A percentile compares a stretch with the other conserved stretches of the same genome.
Evolutionary conservation across 2,329 filamentous ascomycete genomes (phyloP).

Genomic region (Fusarium euwallaceae): DNA sequence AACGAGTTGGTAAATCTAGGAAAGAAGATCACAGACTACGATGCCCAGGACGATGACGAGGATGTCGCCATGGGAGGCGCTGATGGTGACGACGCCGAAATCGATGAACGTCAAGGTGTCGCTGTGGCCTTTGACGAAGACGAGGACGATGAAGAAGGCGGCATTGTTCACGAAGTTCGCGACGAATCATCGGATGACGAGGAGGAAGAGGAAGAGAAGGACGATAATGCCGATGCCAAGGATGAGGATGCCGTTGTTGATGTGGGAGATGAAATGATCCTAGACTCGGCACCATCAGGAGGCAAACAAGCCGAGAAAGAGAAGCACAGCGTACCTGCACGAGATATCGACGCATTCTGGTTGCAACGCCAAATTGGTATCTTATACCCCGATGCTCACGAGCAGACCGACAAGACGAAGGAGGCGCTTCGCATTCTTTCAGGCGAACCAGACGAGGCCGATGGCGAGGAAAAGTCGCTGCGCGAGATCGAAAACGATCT

Average conservation of each 20-base stretch:
- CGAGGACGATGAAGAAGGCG: slow-evolving; percentile 85
- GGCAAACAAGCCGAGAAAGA: slow-evolving; percentile 63
- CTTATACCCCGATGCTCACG: slow-evolving; percentile 91
- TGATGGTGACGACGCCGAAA: slow-evolving; percentile 77
- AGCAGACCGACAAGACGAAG: slow-evolving; percentile 91
- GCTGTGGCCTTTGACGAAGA: slow-evolving; percentile 97
- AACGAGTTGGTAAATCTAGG: slow-evolving; percentile 96
- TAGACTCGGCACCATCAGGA: slow-evolving; percentile 74
- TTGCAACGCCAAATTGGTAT: slow-evolving; percentile 91
- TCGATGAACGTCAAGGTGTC: slow-evolving; percentile 95
- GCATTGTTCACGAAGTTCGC: slow-evolving; percentile 85
- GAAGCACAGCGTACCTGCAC: slow-evolving; percentile 77
- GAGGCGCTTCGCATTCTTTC: slow-evolving; percentile 86
- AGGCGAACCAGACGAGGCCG: slow-evolving; percentile 75
- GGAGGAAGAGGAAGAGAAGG: slow-evolving; percentile 74
- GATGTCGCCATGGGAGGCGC: slow-evolving; percentile 79
- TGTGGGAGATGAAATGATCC: slow-evolving; percentile 85
- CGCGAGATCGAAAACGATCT: slow-evolving; percentile 98
- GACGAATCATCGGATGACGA: slow-evolving; percentile 90
- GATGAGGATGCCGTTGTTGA: slow-evolving; percentile 67
- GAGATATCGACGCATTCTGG: slow-evolving; percentile 98
- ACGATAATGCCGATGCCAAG: slow-evolving; percentile 66
- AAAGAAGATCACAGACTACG: slow-evolving; percentile 99
- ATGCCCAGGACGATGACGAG: slow-evolving; percentile 95
- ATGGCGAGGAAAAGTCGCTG: slow-evolving; percentile 85